phyloP scores from a whole-genome alignment of 2,329 filamentous ascomycete species.

The Alternaria sp. region DNA sequence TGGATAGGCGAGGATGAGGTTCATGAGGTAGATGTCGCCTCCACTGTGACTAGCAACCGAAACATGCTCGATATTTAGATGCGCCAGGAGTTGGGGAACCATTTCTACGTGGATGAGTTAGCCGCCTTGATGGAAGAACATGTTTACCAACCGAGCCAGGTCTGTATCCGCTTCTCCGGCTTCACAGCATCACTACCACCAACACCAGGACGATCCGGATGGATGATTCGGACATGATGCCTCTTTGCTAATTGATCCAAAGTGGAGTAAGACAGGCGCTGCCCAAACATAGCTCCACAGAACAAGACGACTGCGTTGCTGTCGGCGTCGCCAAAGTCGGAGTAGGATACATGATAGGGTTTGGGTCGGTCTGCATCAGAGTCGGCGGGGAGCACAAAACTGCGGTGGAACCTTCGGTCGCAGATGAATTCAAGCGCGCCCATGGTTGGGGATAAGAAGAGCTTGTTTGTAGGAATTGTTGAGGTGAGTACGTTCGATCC shows the following conservation, averaged over 20 bases:
- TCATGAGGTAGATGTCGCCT: slow-evolving; percentile 39
- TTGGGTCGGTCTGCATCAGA: slow-evolving; percentile 19
- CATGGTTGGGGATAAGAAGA: slow-evolving; percentile 8
- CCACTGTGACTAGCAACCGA: slow-evolving; percentile 44
- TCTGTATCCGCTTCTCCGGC: slow-evolving; percentile 30
- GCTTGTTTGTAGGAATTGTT: background rate
- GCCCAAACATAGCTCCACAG: slow-evolving; percentile 37
- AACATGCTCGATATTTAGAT: slow-evolving; percentile 37
- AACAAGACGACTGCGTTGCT: slow-evolving; percentile 40
- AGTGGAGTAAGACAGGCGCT: slow-evolving; percentile 31
- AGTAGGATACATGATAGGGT: slow-evolving; percentile 35
- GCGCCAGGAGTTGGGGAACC: slow-evolving; percentile 34
- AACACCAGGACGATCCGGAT: slow-evolving; percentile 39
- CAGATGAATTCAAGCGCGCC: slow-evolving; percentile 37
- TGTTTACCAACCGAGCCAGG: slow-evolving; percentile 33
- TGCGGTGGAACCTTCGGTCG: slow-evolving; percentile 36
- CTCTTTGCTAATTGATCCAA: slow-evolving; percentile 36
- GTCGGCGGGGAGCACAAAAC: slow-evolving; percentile 30
- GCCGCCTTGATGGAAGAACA: background rate
- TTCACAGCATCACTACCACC: slow-evolving; percentile 35
- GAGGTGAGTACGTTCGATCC: background rate
- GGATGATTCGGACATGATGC: slow-evolving; percentile 37
- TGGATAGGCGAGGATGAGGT: slow-evolving; percentile 35
- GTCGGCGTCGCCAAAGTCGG: slow-evolving; percentile 36
- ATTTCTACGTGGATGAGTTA: slow-evolving; percentile 29